Percentiles rank a stretch among this genome's conserved stretches.
phyloP scores from a whole-genome alignment of 768 basidiomycete species.

The Amanita rubescens region DNA sequence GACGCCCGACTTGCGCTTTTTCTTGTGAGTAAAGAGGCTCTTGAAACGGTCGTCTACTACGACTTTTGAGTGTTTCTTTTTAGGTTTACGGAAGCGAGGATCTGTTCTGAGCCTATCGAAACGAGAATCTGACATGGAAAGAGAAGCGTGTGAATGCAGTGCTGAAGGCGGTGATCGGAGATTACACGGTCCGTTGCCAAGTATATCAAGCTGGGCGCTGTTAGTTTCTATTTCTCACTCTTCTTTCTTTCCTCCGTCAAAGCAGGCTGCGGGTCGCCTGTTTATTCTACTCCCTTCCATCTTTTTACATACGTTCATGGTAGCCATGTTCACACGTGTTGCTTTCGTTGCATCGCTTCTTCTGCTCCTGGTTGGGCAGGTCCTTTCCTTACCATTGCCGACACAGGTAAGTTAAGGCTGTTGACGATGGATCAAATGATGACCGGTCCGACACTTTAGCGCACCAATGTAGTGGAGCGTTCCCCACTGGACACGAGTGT shows the following conservation, averaged over 20 bases:
- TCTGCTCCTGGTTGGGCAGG: slow-evolving; percentile 37
- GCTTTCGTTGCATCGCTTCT: slow-evolving; percentile 32
- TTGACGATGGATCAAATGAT: background rate
- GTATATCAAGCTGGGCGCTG: background rate
- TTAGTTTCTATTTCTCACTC: background rate
- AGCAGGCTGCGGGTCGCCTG: slow-evolving; percentile 6
- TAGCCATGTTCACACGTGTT: slow-evolving; percentile 40
- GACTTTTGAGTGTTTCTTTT: slow-evolving; percentile 74
- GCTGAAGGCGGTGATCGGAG: background rate
- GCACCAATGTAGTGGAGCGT: slow-evolving; percentile 5
- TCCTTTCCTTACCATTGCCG: slow-evolving; percentile 36
- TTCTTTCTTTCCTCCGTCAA: background rate
- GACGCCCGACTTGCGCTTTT: slow-evolving; percentile 23
- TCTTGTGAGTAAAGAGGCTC: slow-evolving; percentile 51
- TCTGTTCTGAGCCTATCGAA: slow-evolving; percentile 85
- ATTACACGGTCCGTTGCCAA: too few relatives aligned
- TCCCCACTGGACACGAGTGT: slow-evolving; percentile 11
- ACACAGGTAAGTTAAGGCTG: slow-evolving; percentile 23
- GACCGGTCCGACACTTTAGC: background rate
- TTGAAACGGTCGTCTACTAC: slow-evolving; percentile 92
- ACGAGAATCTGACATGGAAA: slow-evolving; percentile 69
- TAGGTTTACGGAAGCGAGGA: slow-evolving; percentile 85
- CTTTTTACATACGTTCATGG: slow-evolving; percentile 10
- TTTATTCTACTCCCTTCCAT: slow-evolving; percentile 14
- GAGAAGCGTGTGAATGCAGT: too few relatives aligned